A percentile compares a stretch with the other conserved stretches of the same genome.
Evolutionary conservation across 495 filamentous ascomycete genomes (phyloP).

Genomic region (Xylaria flabelliformis): DNA sequence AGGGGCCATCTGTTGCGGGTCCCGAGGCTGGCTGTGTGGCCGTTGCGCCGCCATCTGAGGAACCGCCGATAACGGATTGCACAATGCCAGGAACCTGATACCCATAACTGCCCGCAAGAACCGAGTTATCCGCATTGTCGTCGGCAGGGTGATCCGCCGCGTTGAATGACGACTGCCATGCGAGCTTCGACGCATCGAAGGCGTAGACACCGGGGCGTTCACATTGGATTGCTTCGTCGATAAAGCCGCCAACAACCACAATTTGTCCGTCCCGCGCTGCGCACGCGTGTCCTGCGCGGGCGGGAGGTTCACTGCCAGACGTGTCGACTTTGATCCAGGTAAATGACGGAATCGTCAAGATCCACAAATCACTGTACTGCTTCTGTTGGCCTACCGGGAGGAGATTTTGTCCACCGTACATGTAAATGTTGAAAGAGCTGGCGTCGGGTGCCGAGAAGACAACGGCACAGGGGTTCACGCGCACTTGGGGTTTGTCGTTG

Average conservation of each 20-base stretch:
- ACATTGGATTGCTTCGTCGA: slow-evolving; percentile 64
- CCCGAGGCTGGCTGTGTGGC: slow-evolving; percentile 67
- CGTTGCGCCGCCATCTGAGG: slow-evolving; percentile 66
- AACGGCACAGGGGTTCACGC: slow-evolving; percentile 77
- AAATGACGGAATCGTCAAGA: slow-evolving; percentile 75
- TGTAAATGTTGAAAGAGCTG: slow-evolving; percentile 73
- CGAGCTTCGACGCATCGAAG: slow-evolving; percentile 66
- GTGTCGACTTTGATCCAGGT: slow-evolving; percentile 73
- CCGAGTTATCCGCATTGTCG: slow-evolving; percentile 49
- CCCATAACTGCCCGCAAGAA: slow-evolving; percentile 63
- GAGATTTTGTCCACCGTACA: slow-evolving; percentile 78
- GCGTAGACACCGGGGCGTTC: slow-evolving; percentile 73
- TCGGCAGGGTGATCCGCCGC: slow-evolving; percentile 53
- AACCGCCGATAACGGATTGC: slow-evolving; percentile 68
- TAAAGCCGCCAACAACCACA: slow-evolving; percentile 74
- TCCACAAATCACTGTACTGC: slow-evolving; percentile 79
- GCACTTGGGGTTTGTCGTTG: slow-evolving; percentile 60
- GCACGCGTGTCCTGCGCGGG: slow-evolving; percentile 72
- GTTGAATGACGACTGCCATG: slow-evolving; percentile 67
- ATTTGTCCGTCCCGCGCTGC: slow-evolving; percentile 73
- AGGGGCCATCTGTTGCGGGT: slow-evolving; percentile 67
- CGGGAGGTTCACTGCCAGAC: slow-evolving; percentile 59
- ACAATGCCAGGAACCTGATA: slow-evolving; percentile 69
- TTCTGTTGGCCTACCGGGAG: slow-evolving; percentile 47
- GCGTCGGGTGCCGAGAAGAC: slow-evolving; percentile 74